Evolutionary conservation across 208 protist species (phyloP).

Genomic region (Crithidia bombi): DNA sequence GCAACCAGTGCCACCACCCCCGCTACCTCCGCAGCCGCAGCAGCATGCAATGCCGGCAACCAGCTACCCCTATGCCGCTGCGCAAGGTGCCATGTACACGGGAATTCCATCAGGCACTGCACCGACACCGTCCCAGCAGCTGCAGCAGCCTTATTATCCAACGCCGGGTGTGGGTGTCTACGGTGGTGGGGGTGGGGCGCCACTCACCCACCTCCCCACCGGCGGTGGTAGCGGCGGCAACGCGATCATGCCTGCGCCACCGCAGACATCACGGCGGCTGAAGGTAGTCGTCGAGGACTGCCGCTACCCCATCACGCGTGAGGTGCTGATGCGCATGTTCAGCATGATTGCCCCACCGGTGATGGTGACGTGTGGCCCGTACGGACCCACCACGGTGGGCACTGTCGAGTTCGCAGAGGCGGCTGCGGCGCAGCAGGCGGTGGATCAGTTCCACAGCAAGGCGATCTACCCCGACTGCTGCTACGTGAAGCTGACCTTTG

Average conservation of each 20-base stretch:
- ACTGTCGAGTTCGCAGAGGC: constrained; percentile 76
- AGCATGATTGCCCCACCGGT: constrained; percentile 65
- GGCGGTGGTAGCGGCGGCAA: constrained; percentile 3
- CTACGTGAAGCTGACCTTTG: constrained; percentile 67
- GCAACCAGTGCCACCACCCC: neutral
- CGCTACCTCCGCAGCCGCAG: constrained; percentile 7
- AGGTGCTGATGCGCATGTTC: constrained; percentile 82
- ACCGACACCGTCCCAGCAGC: neutral
- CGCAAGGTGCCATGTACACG: constrained; percentile 7
- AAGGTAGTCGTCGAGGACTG: constrained; percentile 84
- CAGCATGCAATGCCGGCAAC: too few species aligned
- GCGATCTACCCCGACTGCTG: constrained; percentile 87
- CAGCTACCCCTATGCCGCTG: constrained; percentile 6
- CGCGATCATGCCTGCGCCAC: constrained; percentile 26
- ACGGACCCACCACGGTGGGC: constrained; percentile 63
- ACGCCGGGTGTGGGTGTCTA: constrained; percentile 3
- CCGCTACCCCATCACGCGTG: constrained; percentile 81
- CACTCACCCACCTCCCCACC: neutral
- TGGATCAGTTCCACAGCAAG: constrained; percentile 78
- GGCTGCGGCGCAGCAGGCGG: constrained; percentile 54
- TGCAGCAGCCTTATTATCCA: constrained; percentile 7
- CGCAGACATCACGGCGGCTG: constrained; percentile 40
- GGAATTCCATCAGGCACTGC: neutral
- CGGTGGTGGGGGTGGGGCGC: neutral
- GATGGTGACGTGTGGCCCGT: constrained; percentile 71